Conservation (phyloP, 345 rosid species). For the Eucalyptus curtisii region DNA sequence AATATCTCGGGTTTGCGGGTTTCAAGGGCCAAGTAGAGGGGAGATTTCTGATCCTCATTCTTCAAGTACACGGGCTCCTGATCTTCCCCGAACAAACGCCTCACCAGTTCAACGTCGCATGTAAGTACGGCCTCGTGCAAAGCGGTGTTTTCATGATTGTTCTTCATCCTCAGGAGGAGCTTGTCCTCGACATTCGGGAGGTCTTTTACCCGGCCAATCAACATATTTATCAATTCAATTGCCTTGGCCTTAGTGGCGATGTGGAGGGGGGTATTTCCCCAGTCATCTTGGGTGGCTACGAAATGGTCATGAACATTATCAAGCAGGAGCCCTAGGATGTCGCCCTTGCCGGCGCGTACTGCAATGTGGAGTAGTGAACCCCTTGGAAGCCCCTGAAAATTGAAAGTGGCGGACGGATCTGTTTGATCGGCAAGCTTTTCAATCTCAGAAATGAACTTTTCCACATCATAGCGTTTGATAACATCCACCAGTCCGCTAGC, state of each 20-base stretch:
- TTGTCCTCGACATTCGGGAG: background rate
- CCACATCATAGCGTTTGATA: rapidly evolving
- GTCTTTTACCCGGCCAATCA: background rate
- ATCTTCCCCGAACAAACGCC: background rate
- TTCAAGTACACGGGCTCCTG: background rate
- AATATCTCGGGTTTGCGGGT: rapidly evolving
- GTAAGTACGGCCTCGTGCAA: background rate
- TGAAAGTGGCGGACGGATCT: background rate
- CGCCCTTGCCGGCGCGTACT: rapidly evolving
- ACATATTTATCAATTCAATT: rapidly evolving
- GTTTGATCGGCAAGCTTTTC: background rate
- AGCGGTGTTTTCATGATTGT: background rate
- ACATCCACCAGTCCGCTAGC: background rate
- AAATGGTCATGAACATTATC: rapidly evolving
- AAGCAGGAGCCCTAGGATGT: no score
- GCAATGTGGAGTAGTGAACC: no score
- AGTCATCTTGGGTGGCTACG: no score
- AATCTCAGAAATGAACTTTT: background rate
- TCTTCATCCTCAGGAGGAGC: background rate
- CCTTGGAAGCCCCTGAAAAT: background rate
- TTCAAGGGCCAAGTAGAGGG: background rate
- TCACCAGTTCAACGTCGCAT: rapidly evolving
- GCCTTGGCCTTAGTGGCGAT: background rate
- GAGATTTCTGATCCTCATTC: background rate
- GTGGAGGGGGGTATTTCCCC: background rate